Base-by-base conservation (phyloP, 1,284 basidiomycete genomes). In the Fomitiporia mediterranea region DNA sequence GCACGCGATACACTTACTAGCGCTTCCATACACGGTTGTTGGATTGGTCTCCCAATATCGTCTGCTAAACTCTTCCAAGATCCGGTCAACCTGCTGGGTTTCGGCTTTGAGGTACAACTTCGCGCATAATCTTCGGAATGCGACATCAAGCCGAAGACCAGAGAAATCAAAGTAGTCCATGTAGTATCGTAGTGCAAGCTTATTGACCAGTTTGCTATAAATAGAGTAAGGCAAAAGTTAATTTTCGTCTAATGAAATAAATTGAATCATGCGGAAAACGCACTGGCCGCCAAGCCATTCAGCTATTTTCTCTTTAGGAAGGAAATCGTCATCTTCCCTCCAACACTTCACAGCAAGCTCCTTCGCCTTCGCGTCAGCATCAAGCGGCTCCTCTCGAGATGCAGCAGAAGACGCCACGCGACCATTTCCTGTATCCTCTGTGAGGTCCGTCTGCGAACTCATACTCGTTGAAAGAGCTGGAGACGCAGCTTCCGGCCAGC, bases 1-100 rank as follows among this genome's bases (percentile, higher is more conserved):
- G 21, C 15, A 28, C 34, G 51, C 51, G 43, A 25, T 39, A 40
- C 25, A 74, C 89, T 67, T 65, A 93, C 92, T 89, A 3, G 90
- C 78, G 61, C 84, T 91, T 28, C 91, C 91, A 68, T 90, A 95
- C 5, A 92, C 67, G 23, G 83, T 81, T 2, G 74, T 75, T 0
- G 90, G 87, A 68, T 99, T 98, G 68, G 92, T 94, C 51, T 94
- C 86, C 81, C 86, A 94, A 71, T 91, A 99, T 6, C 93, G 81
- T 44, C 84, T 76, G 60, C 89, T 91, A 66, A 99, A 98, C 60
- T 88, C 88, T 62, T 91, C 91, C 17, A 99, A 78, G 63, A 99
- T 97, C 40, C 96, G 86, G 70, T 99, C 97, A 37, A 99, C 88
- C 72, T 98, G 95, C 68, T 99, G 97, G 0, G 96, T 97, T 72